Conservation (phyloP, 257 asterid genomes). For the Verbena officinalis region DNA sequence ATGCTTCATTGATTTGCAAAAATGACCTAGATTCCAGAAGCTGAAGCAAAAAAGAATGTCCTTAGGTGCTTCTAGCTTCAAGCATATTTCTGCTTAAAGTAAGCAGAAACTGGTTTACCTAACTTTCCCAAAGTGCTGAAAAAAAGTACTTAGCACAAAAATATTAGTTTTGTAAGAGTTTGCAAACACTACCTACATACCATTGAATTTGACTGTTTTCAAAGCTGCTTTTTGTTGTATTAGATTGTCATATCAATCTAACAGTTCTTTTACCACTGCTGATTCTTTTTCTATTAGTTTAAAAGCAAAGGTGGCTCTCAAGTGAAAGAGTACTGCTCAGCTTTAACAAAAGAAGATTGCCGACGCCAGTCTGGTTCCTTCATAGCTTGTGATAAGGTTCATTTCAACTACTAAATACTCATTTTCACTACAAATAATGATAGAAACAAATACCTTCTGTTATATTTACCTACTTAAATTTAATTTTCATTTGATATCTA, state of each 20-base stretch:
- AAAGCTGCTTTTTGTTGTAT: constrained; percentile 4
- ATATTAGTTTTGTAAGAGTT: too few species aligned
- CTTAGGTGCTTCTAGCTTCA: too few species aligned
- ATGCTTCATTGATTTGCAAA: constrained; percentile 3
- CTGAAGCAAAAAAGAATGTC: too few species aligned
- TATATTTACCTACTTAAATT: constrained; percentile 1
- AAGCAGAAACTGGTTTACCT: too few species aligned
- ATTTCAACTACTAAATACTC: constrained; percentile 8
- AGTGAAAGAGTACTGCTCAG: constrained; percentile 90
- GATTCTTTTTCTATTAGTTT: constrained; percentile 53
- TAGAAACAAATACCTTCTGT: not conserved
- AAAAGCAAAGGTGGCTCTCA: constrained; percentile 98
- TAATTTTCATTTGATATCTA: constrained; percentile 32
- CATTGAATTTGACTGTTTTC: constrained; percentile 21
- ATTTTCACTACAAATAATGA: not conserved
- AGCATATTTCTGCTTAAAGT: too few species aligned
- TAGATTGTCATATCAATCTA: constrained; percentile 19
- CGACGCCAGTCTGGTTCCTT: constrained; percentile 83
- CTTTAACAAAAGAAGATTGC: constrained; percentile 97
- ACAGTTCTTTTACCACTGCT: constrained; percentile 8
- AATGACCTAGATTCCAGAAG: too few species aligned
- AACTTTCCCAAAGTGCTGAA: too few species aligned
- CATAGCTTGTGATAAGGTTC: constrained; percentile 93
- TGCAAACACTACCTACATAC: too few species aligned
- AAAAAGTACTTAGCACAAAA: too few species aligned